Base-by-base conservation (phyloP, 768 basidiomycete genomes). In the Agaricus blazei region DNA sequence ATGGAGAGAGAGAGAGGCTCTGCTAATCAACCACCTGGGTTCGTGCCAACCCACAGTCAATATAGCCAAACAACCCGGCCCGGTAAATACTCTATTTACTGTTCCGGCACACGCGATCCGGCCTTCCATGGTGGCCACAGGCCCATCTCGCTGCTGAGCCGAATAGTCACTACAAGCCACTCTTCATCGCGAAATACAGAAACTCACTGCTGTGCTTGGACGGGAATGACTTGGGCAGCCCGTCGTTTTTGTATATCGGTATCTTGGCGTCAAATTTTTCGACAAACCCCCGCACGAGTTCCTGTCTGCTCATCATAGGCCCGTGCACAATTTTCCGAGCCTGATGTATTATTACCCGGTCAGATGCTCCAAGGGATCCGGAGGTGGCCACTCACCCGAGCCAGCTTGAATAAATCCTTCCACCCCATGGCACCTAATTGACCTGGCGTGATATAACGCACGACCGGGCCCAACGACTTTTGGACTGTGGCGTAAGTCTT, bases 341-440 rank as follows among this genome's bases (percentile, higher is more conserved):
- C 49, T 34, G 34, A 8, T 34, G 7, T 34, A 8, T 51, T 19
- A 4, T 28, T 15, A 28, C 24, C 12, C 4, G 23, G 36, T 34
- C 31, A 2, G 36, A 11, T 12, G n/a, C 28, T n/a, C 38, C 12
- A 40, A 27, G 23, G 11, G 37, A 12, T 38, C 5, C 6, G 7
- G 40, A 27, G 37, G 27, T 37, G 24, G 41, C 12, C 15, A 23
- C 41, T 52, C 19, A 52, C 51, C 4, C 40, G 41, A 43, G 51
- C 51, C n/a, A 52, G 23, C 40, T 28, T 52, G 28, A 52, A 43
- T n/a, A 43, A 23, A 27, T 52, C 51, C 14, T 52, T 52, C 51
- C 40, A 52, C 8, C 51, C 27, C 51, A 52, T 52, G 28, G 15
- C 12, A 4, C 23, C 42, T 9, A 52, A 29, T 29, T 52, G 40